Evolutionary conservation across 345 rosid species (phyloP).

Genomic region (Luvunga scandens): DNA sequence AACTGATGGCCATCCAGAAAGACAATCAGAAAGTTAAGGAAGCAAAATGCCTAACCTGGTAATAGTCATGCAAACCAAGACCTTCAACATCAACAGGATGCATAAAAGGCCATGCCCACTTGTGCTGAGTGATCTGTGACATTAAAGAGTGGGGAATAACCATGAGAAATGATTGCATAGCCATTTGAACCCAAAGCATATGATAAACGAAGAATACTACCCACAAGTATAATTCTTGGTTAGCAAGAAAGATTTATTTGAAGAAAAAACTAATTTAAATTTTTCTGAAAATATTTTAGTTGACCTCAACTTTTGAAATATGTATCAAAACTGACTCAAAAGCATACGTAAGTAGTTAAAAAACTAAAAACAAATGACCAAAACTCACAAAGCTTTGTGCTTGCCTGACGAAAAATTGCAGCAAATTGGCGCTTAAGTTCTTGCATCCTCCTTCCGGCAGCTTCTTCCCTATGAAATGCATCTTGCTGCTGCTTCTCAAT

Average conservation of each 20-base stretch:
- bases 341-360: not conserved
- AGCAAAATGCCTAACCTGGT: slow-evolving; percentile 41
- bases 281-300: not conserved
- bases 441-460: slow-evolving; percentile 44
- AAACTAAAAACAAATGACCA: not conserved
- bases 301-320: not conserved
- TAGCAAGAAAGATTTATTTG: not conserved
- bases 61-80: slow-evolving; percentile 71
- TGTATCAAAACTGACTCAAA: not conserved
- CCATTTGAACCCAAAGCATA: slow-evolving; percentile 2
- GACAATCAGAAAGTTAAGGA: not conserved
- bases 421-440: slow-evolving; percentile 65
- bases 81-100: slow-evolving; percentile 77
- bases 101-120: slow-evolving; percentile 77
- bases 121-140: slow-evolving; percentile 62
- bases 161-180: not conserved
- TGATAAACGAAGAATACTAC: not conserved
- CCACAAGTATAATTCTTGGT: not conserved
- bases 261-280: too few relatives aligned
- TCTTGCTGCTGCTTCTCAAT: slow-evolving; percentile 42
- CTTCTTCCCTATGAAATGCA: slow-evolving; percentile 32
- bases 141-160: slow-evolving; percentile 2
- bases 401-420: slow-evolving; percentile 52
- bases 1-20: not conserved
- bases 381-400: slow-evolving; percentile 7